These are phyloP conservation scores for Limtongia smithiae DNA, from an alignment of 805 yeast species.

Conservation along the genomic window DNA sequence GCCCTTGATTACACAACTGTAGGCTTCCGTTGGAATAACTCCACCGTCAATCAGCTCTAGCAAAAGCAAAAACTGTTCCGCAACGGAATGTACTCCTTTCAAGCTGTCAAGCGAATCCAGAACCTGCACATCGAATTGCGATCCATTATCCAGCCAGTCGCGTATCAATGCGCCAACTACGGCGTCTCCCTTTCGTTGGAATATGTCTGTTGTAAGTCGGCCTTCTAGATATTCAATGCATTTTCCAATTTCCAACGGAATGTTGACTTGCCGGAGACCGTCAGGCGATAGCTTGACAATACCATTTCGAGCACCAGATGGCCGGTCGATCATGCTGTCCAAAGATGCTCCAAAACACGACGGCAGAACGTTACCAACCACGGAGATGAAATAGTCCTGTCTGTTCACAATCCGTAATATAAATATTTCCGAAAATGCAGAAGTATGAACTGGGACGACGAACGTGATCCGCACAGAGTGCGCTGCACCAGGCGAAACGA, in stretches of 20 bases:
- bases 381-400: conserved; percentile 36
- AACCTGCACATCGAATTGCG: conserved; percentile 35
- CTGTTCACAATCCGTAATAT: conserved; percentile 34
- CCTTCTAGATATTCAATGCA: conserved; percentile 39
- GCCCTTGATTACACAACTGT: conserved; percentile 32
- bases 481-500: conserved; percentile 30
- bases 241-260: conserved; percentile 38
- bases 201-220: conserved; percentile 28
- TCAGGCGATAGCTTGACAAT: neutral
- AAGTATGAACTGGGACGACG: conserved; percentile 2
- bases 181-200: conserved; percentile 26
- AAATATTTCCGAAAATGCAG: conserved; percentile 29
- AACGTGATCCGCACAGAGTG: conserved; percentile 29
- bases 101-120: conserved; percentile 31
- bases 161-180: conserved; percentile 34
- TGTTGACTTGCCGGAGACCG: conserved; percentile 22
- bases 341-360: conserved; percentile 38
- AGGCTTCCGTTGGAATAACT: conserved; percentile 39
- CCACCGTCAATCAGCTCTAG: conserved; percentile 43
- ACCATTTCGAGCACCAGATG: conserved; percentile 18
- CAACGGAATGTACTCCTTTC: conserved; percentile 45
- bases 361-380: conserved; percentile 30
- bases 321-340: conserved; percentile 23
- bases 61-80: conserved; percentile 34
- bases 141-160: conserved; percentile 38